phyloP scores from a whole-genome alignment of 352 stramenopile species.

The Phytophthora colocasiae region DNA sequence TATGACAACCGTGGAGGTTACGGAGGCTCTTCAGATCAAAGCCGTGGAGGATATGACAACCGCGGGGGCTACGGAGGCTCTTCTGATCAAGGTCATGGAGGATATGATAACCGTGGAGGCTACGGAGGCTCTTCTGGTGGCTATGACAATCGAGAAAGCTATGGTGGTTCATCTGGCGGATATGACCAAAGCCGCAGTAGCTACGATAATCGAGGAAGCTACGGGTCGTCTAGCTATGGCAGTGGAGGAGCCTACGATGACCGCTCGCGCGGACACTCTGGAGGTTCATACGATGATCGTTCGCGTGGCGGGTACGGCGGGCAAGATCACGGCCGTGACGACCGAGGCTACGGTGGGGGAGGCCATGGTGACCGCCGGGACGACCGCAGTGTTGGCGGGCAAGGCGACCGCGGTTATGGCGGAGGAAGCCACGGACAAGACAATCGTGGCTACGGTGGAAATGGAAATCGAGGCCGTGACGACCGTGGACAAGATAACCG shows the following conservation, averaged over 20 bases:
- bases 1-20: conserved; percentile 28
- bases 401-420: background rate
- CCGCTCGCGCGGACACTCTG: conserved; percentile 30
- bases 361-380: conserved; percentile 7
- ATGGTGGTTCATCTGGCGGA: background rate
- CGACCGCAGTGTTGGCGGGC: conserved; percentile 2
- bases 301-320: conserved; percentile 27
- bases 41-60: conserved; percentile 5
- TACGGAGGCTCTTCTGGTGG: conserved; percentile 22
- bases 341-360: conserved; percentile 9
- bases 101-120: conserved; percentile 19
- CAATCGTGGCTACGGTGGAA: conserved; percentile 30
- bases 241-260: conserved; percentile 17
- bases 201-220: conserved; percentile 30
- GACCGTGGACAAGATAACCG: conserved; percentile 14
- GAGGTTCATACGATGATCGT: conserved; percentile 20
- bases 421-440: background rate
- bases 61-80: conserved; percentile 21
- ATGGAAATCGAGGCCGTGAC: conserved; percentile 3
- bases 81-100: conserved; percentile 14
- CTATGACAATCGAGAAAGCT: conserved; percentile 24
- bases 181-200: conserved; percentile 32
- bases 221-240: background rate
- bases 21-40: background rate
- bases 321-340: conserved; percentile 6